Base-by-base conservation (phyloP, 352 stramenopile genomes). In the Pythium aquatile region DNA sequence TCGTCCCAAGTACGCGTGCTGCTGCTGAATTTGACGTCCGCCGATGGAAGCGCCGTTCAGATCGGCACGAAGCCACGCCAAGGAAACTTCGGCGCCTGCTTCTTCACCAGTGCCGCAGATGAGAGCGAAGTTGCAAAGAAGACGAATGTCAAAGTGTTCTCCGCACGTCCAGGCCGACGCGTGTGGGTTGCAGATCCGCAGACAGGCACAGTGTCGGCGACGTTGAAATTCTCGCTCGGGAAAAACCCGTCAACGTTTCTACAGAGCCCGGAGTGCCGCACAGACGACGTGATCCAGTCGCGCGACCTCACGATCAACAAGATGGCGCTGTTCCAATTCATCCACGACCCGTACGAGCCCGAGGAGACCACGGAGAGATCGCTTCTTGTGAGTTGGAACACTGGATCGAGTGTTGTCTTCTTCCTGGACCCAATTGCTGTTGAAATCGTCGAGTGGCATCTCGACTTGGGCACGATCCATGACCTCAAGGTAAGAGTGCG, bases 401-500 rank as follows among this genome's bases (percentile, higher is more conserved):
- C 85, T 13, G 86, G 86, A 24, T 88, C 84, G 14, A 92, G 83
- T 32, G 84, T 92, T 7, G 40, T 96, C 3, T 93, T 96, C 62
- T 89, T 96, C 49, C 60, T 96, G 17, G 85, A 96, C 39, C 87
- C 87, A 3, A 82, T 88, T 49, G 81, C 78, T 0, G 85, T 94
- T 2, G 85, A 96, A 67, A 91, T 96, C 35, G 81, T 93, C 6
- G 87, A 96, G 58, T 94, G 87, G 84, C 87, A 96, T 66, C 63
- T 96, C 32, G 87, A 96, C 70, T 73, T 96, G 44, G 87, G 87
- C 16, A 79, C 87, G 10, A 91, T 96, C 32, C 85, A 93, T 47
- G 87, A 96, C 58, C 68, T 94, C 24, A 92, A 93, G 78, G 86
- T 92, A 55, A 16, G 39, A 29, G 13, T 24, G 20, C 20, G 20